Evolutionary conservation across 169 alveolate species (phyloP), one percentile per base, ranked within the genome.

Genomic region (Eimeria tenella): DNA sequence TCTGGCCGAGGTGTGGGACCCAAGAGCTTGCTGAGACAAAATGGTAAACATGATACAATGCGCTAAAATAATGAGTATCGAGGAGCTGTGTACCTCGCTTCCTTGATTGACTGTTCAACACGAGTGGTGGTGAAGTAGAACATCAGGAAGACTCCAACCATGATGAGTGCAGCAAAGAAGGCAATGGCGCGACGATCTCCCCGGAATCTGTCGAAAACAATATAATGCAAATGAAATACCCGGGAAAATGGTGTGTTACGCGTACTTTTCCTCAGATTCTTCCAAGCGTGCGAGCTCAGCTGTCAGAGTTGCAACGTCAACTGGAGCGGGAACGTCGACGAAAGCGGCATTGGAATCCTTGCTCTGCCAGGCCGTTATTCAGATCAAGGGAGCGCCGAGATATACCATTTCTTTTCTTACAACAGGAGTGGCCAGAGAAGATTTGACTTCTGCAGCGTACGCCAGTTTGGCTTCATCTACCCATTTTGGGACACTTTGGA

Each of bases 241-340:
- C 56, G 25, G 56, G 31, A 17, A 19, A 75, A 56, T 53, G 0
- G 56, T 56, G 8, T 52, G 55, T 23, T 21, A 11, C 13, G 52
- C 89, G 4, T 81, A 81, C 89, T 81, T 81, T 25, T 81, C 89
- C 63, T 81, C 74, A 19, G 89, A 81, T 53, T 81, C 89, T 21
- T 81, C 89, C 55, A 81, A n/a, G n/a, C 89, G 89, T 81, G 89
- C 89, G 21, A 81, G 89, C 89, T 81, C 89, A 62, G 89, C 89
- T 8, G 89, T 81, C 89, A 81, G 89, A 56, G 89, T 71, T 55
- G 89, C 89, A 56, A 81, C 63, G 42, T 81, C 89, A 52, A 81
- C 89, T 0, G 89, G 89, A 7, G 89, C 89, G 56, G 52, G 53
- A 23, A 13, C 52, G 42, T 55, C 86, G 13, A 75, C 86, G 13